These are phyloP conservation scores for Stephania cephalantha DNA, from an alignment of 164 flowering plant genomes.

Conservation along the genomic window DNA sequence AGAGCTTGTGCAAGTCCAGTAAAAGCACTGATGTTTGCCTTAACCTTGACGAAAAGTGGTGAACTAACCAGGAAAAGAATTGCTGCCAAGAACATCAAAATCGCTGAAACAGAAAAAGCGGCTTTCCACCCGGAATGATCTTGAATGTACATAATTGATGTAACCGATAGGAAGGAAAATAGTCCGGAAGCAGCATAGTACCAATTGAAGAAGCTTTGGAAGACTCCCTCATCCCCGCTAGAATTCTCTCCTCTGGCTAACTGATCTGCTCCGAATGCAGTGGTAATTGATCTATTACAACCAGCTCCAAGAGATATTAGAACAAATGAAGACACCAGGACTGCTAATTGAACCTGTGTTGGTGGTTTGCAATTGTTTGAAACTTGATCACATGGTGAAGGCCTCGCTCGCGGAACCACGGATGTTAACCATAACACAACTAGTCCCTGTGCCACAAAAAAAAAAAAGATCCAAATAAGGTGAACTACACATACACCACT, in stretches of 20 bases:
- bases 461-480: neutral
- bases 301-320: conserved; percentile 44
- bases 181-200: conserved; percentile 30
- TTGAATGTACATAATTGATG: conserved; percentile 36
- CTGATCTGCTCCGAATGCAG: conserved; percentile 56
- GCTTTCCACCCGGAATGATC: conserved; percentile 33
- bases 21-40: conserved; percentile 29
- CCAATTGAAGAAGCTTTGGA: conserved; percentile 34
- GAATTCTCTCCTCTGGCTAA: conserved; percentile 17
- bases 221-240: conserved; percentile 12
- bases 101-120: conserved; percentile 37
- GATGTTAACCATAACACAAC: conserved; percentile 34
- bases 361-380: conserved; percentile 17
- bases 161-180: conserved; percentile 26
- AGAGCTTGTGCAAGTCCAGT: conserved; percentile 32
- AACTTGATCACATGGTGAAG: neutral
- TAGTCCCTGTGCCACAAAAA: conserved; percentile 31
- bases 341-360: conserved; percentile 18
- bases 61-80: conserved; percentile 39
- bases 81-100: conserved; percentile 35
- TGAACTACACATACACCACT: neutral
- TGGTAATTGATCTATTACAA: conserved; percentile 37
- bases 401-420: conserved; percentile 27
- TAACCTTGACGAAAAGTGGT: conserved; percentile 30
- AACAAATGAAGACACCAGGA: conserved; percentile 26